Evolutionary conservation across 1,284 basidiomycete genomes (phyloP), one percentile per base, ranked within the genome.

Genomic region (Ceratorhiza oryzae-sativae): DNA sequence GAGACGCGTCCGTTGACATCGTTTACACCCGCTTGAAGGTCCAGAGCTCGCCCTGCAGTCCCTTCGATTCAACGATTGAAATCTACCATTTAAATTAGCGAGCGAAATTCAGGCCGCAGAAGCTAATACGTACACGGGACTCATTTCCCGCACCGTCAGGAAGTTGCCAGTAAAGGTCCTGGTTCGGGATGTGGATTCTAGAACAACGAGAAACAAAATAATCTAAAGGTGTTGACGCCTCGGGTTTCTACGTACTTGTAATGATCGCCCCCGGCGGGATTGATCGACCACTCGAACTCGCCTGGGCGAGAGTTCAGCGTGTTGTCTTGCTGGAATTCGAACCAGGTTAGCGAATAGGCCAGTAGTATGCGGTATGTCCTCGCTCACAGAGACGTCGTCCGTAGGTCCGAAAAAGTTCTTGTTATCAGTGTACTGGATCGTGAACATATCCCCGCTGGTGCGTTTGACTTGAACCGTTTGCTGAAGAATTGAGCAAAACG

Each of bases 141-240:
- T 56, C 30, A n/a, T 56, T 56, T 27, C 53, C 53, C 3, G 53
- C 53, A n/a, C 30, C 53, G n/a, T 56, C 53, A 39, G 53, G 53
- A 34, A 56, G 30, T 9, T 34, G 30, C 53, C 53, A 56, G 53
- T 56, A 56, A 6, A 34, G 34, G 27, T 56, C 53, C 18, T 56
- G 53, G 5, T 56, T 18, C 2, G 53, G 53, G n/a, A 56, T 20
- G 34, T 56, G 53, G 27, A 56, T 13, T n/a, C 53, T 56, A 39
- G 6, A 18, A 39, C 4, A n/a, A 32, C 12, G 9, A 3, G 27
- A 5, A 53, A 18, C 12, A 27, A 27, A 18, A 10, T 18, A 45
- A 9, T 18, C 42, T 4, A 45, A 18, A 45, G n/a, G n/a, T 10
- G 18, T n/a, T n/a, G n/a, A n/a, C n/a, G n/a, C n/a, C n/a, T 45